Evolutionary conservation across 2,329 filamentous ascomycete species (phyloP).

Genomic region (Aotearoamyces nothofagi): DNA sequence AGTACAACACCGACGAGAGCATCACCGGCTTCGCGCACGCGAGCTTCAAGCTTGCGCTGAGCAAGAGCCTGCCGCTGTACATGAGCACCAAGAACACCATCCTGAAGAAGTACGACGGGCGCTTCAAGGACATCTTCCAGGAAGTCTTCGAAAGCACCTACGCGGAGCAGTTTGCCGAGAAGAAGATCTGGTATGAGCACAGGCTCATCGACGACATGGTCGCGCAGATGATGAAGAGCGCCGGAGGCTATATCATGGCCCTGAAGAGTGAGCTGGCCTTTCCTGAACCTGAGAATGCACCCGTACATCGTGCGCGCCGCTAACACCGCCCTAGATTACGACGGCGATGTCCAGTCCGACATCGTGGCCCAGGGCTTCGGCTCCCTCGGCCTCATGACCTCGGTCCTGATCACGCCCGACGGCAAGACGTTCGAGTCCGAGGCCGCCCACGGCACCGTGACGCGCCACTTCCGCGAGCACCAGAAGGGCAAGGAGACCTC

Average conservation of each 20-base stretch:
- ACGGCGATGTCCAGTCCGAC: constrained; percentile 97
- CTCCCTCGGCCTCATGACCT: constrained; percentile 96
- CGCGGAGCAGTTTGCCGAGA: constrained; percentile 76
- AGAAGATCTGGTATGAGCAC: constrained; percentile 98
- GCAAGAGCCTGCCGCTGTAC: constrained; percentile 84
- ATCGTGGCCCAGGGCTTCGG: constrained; percentile 97
- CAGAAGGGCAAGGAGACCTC: constrained; percentile 96
- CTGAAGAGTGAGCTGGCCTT: constrained; percentile 64
- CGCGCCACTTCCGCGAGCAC: constrained; percentile 96
- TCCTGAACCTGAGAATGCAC: constrained; percentile 3
- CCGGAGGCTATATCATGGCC: constrained; percentile 91
- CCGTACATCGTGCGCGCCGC: constrained; percentile 1
- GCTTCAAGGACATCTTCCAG: constrained; percentile 99
- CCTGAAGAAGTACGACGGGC: constrained; percentile 94
- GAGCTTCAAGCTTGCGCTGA: constrained; percentile 86
- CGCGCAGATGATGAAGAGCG: constrained; percentile 99
- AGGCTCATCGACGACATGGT: constrained; percentile 99
- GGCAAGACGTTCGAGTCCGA: constrained; percentile 96
- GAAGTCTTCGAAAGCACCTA: constrained; percentile 83
- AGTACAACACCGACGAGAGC: constrained; percentile 97
- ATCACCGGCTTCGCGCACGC: constrained; percentile 92
- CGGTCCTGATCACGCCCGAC: constrained; percentile 88
- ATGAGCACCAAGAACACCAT: constrained; percentile 99
- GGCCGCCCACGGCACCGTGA: constrained; percentile 95
- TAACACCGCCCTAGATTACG: constrained; percentile 59